phyloP scores from a whole-genome alignment of 169 alveolate genomes.

The Theileria luwenshuni region DNA sequence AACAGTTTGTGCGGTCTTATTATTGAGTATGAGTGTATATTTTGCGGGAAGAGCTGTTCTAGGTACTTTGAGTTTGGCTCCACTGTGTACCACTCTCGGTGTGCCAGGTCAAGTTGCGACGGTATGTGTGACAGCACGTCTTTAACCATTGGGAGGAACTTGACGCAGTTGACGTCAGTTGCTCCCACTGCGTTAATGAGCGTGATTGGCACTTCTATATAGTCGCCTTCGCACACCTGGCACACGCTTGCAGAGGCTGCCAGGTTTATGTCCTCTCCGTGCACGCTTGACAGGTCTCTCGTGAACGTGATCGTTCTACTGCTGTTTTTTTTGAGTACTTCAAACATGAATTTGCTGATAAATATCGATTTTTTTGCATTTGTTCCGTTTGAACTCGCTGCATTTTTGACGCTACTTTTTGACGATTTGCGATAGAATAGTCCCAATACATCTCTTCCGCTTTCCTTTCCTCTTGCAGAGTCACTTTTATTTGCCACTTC shows the following conservation, averaged over 20 bases:
- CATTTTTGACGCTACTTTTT: background rate
- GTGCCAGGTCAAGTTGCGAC: conserved; percentile 48
- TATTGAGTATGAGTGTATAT: conserved; percentile 45
- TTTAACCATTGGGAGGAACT: conserved; percentile 44
- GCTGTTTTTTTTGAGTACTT: conserved; percentile 41
- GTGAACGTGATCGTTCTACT: conserved; percentile 51
- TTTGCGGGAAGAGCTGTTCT: conserved; percentile 66
- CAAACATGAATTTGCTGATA: conserved; percentile 51
- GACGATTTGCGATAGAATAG: conserved; percentile 16
- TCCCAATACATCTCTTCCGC: conserved; percentile 1
- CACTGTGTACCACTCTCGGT: conserved; percentile 70
- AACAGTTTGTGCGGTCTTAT: conserved; percentile 52
- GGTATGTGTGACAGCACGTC: conserved; percentile 20
- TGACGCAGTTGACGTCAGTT: conserved; percentile 46
- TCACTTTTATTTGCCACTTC: conserved; percentile 2
- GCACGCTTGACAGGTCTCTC: conserved; percentile 58
- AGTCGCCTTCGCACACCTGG: conserved; percentile 69
- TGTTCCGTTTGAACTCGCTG: background rate
- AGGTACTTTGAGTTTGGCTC: conserved; percentile 66
- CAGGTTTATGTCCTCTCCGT: conserved; percentile 58
- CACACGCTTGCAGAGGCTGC: conserved; percentile 41
- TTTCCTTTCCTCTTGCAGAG: background rate
- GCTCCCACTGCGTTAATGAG: conserved; percentile 63
- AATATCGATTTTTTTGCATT: conserved; percentile 28
- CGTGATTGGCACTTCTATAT: conserved; percentile 56